Evolutionary conservation across 495 filamentous ascomycete species (phyloP), one percentile per base, ranked within the genome.

Genomic region (Aspergillus campestris): DNA sequence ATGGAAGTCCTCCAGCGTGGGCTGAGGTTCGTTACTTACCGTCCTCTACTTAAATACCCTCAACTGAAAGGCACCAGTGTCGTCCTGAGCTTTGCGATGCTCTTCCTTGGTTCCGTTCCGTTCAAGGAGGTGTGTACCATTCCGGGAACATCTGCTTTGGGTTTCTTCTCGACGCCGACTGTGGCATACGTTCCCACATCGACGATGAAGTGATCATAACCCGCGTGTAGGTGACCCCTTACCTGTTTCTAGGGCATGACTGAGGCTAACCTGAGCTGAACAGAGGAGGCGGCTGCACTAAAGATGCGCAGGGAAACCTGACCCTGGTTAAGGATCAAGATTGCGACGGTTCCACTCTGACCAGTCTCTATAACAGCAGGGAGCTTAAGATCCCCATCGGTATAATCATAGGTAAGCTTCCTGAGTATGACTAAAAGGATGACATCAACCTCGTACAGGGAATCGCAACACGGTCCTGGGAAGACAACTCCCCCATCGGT

Each of bases 21-120:
- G 69, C 83, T 28, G 62, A 83, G 32, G 71, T 75, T 44, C 42
- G 53, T 36, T 10, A 12, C 1, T 28, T 11, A 14, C 27, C 9
- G 3, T 12, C 2, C 6, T 24, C 7, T 30, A 27, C 5, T 12
- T 29, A 29, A 10, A 12, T 13, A 10, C 39, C 13, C 12, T 47
- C 58, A 30, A 62, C 15, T 29, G 18, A 51, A 12, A 13, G 18
- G 36, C 18, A 8, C 6, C 31, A 75, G 57, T 65, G 52, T 33
- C 77, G 88, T 7, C 74, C 79, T 10, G 73, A 72, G 0, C 56
- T 92, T 4, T 83, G 78, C 48, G 84, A 90, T 53, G 70, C 80
- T 1, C 56, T 90, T 1, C 70, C 74, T 0, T 90, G 83, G 63
- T 90, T 78, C 59, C 71, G 69, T 0, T 53, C 72, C 3, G 77